A percentile compares a stretch with the other conserved stretches of the same genome.
Evolutionary conservation across 768 basidiomycete genomes (phyloP).

Genomic region (Mycena polygramma): DNA sequence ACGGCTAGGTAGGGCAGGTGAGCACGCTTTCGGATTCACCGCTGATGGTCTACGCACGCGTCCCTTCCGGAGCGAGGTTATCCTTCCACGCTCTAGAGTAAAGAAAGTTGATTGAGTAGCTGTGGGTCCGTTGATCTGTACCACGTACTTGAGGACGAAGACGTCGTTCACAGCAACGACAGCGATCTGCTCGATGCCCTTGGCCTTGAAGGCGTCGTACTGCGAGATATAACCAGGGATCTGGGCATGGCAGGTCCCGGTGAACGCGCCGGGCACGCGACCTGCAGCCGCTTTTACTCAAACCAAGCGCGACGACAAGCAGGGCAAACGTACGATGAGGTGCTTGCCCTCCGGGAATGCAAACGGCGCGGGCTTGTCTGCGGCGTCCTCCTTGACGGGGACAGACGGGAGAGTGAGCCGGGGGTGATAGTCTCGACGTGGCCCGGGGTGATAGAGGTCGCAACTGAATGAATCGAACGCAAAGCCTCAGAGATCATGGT

Average conservation of each 20-base stretch:
- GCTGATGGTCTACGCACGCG: slow-evolving; percentile 54
- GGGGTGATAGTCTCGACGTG: slow-evolving; percentile 51
- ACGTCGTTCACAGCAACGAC: slow-evolving; percentile 85
- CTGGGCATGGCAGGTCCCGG: slow-evolving; percentile 76
- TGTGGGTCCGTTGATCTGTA: background rate
- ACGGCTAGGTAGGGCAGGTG: slow-evolving; percentile 52
- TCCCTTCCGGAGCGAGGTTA: slow-evolving; percentile 67
- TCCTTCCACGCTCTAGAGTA: slow-evolving; percentile 75
- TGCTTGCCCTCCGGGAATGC: slow-evolving; percentile 68
- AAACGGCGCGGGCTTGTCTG: slow-evolving; percentile 57
- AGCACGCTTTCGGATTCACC: slow-evolving; percentile 19
- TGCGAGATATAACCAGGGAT: slow-evolving; percentile 73
- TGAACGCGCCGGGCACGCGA: slow-evolving; percentile 85
- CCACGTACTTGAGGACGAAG: slow-evolving; percentile 72
- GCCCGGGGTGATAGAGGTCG: slow-evolving; percentile 65
- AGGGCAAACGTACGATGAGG: slow-evolving; percentile 59
- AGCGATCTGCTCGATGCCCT: slow-evolving; percentile 80
- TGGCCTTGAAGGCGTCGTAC: slow-evolving; percentile 79
- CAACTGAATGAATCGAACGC: slow-evolving; percentile 65
- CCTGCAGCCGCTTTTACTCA: slow-evolving; percentile 48
- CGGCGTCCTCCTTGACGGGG: slow-evolving; percentile 71
- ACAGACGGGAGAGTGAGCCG: slow-evolving; percentile 56
- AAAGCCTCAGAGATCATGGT: slow-evolving; percentile 36
- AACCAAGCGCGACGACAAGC: no score
- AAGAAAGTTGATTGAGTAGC: background rate